Evolutionary conservation across 495 filamentous ascomycete species (phyloP).

Genomic region (Cercophora newfieldiana): DNA sequence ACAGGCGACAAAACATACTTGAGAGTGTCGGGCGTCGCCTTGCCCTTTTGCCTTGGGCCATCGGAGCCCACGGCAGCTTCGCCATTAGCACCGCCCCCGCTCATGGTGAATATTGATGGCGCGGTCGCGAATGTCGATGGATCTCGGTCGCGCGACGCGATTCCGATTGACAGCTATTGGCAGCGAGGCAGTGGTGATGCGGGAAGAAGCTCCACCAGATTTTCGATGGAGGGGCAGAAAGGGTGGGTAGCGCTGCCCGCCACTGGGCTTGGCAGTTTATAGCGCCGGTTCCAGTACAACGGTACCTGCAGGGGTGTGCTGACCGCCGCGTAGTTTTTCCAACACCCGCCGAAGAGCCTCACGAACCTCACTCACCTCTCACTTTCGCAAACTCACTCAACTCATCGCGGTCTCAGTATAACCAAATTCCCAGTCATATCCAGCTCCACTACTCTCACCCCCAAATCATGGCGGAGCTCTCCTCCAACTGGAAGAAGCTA

Average conservation of each 20-base stretch:
- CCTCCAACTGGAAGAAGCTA: conserved; percentile 74
- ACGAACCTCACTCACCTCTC: background rate
- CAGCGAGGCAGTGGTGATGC: background rate
- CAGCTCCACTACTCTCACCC: background rate
- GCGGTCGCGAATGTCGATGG: conserved; percentile 7
- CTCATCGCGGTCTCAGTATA: background rate
- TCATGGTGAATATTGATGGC: conserved; percentile 41
- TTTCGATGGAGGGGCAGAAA: conserved; percentile 3
- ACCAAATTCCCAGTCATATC: background rate
- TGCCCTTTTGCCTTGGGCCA: conserved; percentile 65
- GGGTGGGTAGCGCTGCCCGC: background rate
- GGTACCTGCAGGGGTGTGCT: conserved; percentile 1
- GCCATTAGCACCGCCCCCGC: conserved; percentile 37
- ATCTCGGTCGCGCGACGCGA: background rate
- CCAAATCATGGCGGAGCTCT: conserved; percentile 44
- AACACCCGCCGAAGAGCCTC: background rate
- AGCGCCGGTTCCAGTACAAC: background rate
- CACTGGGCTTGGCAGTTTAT: background rate
- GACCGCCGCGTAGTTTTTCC: background rate
- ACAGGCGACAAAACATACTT: conserved; percentile 50
- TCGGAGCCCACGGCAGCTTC: conserved; percentile 48
- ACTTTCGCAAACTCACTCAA: background rate
- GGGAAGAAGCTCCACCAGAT: conserved; percentile 2
- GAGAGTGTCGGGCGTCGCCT: conserved; percentile 76
- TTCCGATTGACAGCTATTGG: background rate